phyloP scores from a whole-genome alignment of 2,329 filamentous ascomycete genomes.

The Podosphaera fusca region DNA sequence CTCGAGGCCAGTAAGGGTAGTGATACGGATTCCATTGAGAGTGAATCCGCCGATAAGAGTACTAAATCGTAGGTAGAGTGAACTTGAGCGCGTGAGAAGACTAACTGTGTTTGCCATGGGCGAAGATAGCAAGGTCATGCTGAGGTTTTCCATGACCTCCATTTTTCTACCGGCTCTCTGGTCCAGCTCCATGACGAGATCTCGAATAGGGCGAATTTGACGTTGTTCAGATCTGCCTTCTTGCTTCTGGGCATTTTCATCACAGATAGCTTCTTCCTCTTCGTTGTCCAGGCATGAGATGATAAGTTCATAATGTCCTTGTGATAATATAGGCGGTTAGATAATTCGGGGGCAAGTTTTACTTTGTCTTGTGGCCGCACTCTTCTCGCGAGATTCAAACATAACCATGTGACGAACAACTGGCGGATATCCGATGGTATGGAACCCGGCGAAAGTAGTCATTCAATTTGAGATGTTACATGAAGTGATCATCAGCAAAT shows the following conservation, averaged over 20 bases:
- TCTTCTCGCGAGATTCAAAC: neutral
- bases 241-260: neutral
- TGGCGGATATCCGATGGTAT: neutral
- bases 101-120: conserved; percentile 35
- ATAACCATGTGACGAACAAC: neutral
- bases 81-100: conserved; percentile 34
- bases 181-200: neutral
- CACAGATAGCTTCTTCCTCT: neutral
- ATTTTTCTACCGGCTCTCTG: neutral
- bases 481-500: neutral
- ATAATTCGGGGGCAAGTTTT: neutral
- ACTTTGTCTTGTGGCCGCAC: neutral
- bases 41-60: conserved; percentile 18
- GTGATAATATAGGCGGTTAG: neutral
- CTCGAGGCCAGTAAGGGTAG: conserved; percentile 18
- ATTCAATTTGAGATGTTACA: neutral
- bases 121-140: conserved; percentile 30
- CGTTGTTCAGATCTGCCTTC: neutral
- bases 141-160: neutral
- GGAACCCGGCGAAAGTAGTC: neutral
- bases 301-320: neutral
- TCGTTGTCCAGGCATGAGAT: neutral
- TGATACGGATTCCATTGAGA: conserved; percentile 17
- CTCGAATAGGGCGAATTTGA: neutral
- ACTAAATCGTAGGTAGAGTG: conserved; percentile 22